Base-by-base conservation (phyloP, 1,284 basidiomycete species). In the Melampsora americana region DNA sequence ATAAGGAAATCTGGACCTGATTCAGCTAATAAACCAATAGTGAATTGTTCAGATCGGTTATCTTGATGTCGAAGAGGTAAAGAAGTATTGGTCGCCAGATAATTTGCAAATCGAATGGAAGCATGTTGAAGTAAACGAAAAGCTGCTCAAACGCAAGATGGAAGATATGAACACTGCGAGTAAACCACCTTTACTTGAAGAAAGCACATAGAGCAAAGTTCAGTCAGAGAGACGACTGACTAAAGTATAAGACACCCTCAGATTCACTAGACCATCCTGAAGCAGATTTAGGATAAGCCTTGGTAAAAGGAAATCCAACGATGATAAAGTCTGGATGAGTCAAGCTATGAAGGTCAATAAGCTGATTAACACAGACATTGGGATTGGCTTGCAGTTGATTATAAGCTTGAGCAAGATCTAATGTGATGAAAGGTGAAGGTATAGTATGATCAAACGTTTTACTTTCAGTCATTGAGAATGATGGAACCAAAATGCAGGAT, bases 1-100 rank as follows among this genome's bases (percentile, higher is more conserved):
- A 64, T 64, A 9, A 64, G 35, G 61, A 64, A 64, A 32, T 64
- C 61, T 16, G 61, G 61, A 64, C 61, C 61, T 26, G 61, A 64
- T 64, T 30, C 23, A 35, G 28, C 53, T 23, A 59, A 28, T 18
- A 59, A 64, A 14, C 35, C 28, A 18, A 64, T 20, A 28, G 61
- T 39, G 35, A 35, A n/a, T 30, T 32, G 28, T 39, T 30, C 7
- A 18, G 26, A 30, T 30, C 20, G 16, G n/a, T 64, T 35, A 30
- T 28, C 14, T 64, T 64, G n/a, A 20, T 12, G 20, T 64, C n/a
- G 7, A 39, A 30, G 28, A 35, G 61, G 20, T 30, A 30, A 16
- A 26, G 28, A 30, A 59, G 28, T 23, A 16, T 30, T 16, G 12
- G 61, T 35, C 12, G 20, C 20, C 16, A 64, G 30, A 35, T 30